Evolutionary conservation across 805 yeast species (phyloP), one percentile per base, ranked within the genome.

Genomic region (Jamesozyma spencerorum): DNA sequence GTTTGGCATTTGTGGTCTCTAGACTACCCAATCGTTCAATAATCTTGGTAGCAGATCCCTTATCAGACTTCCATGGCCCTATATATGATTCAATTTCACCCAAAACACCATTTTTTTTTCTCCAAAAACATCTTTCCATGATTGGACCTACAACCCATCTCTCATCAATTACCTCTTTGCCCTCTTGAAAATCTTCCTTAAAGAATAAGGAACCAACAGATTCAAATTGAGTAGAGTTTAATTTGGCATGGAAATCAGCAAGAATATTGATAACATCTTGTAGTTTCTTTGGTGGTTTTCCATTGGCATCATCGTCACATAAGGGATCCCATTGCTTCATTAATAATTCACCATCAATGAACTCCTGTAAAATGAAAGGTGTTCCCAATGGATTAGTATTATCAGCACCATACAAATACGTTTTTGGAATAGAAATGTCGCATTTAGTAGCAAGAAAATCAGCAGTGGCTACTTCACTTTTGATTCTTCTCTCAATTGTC

Each of bases 101-200:
- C 14, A 31, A 17, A 12, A 41, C 3, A 12, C 39, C 35, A 27
- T 31, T 36, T 26, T 79, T 80, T 48, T 78, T 74, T 59, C 81
- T 83, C 74, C 87, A 80, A 58, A 79, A 84, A 12, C 77, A 72
- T 49, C 82, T 73, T 61, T 90, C 97, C 24, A 77, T 78, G 18
- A 85, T 74, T n/a, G 95, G 92, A 5, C 98, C 97, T 49, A 90
- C 77, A 57, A 81, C 72, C 94, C 94, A 88, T 65, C 95, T 75
- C 8, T 34, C 38, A 29, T 47, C 48, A 39, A 43, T 43, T 6
- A 34, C 27, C 12, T 44, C 47, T 17, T 24, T 20, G 5, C 14
- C 30, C 15, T 26, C 19, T 8, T 37, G 31, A 11, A 37, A 18
- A 31, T 42, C 47, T 15, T 37, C 37, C 20, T 43, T 47, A 61